phyloP scores from a whole-genome alignment of 2,329 filamentous ascomycete genomes.

The Exophiala sideris region DNA sequence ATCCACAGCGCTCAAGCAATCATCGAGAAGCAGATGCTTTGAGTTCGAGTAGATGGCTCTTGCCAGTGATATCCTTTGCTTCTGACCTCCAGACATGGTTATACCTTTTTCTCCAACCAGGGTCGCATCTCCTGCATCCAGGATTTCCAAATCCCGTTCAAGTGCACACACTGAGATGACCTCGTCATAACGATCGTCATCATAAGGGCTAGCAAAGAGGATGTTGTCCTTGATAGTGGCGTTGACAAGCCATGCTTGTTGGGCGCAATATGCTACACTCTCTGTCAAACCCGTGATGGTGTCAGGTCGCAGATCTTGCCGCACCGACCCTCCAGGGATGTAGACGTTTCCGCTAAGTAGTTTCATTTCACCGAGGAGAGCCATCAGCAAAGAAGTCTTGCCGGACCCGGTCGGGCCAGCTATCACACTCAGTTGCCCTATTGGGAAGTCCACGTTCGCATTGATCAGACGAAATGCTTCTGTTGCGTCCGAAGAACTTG shows the following conservation, averaged over 20 bases:
- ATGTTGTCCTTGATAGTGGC: conserved; percentile 96
- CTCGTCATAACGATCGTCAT: conserved; percentile 78
- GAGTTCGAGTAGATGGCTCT: conserved; percentile 95
- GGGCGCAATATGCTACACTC: conserved; percentile 92
- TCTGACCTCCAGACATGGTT: conserved; percentile 92
- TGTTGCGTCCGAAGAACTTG: conserved; percentile 55
- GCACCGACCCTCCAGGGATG: conserved; percentile 78
- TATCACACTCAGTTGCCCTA: conserved; percentile 87
- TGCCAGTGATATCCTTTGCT: conserved; percentile 95
- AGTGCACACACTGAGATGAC: conserved; percentile 89
- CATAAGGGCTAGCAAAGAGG: conserved; percentile 75
- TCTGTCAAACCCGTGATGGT: conserved; percentile 83
- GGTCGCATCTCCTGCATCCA: conserved; percentile 89
- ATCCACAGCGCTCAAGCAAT: conserved; percentile 94
- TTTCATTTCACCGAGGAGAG: conserved; percentile 93
- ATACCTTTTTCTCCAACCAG: conserved; percentile 97
- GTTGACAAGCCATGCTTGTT: conserved; percentile 95
- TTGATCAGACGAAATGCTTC: conserved; percentile 80
- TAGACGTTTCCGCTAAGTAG: conserved; percentile 74
- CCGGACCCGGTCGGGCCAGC: conserved; percentile 90
- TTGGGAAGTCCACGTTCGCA: conserved; percentile 74
- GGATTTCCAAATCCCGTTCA: conserved; percentile 84
- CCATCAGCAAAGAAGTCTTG: conserved; percentile 95
- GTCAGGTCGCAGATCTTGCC: conserved; percentile 78
- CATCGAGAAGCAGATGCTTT: conserved; percentile 84